A percentile compares a stretch with the other conserved stretches of the same genome.
These are phyloP conservation scores for Kluyveromyces nonfermentans DNA, from an alignment of 805 yeast genomes.

Conservation along the genomic window DNA sequence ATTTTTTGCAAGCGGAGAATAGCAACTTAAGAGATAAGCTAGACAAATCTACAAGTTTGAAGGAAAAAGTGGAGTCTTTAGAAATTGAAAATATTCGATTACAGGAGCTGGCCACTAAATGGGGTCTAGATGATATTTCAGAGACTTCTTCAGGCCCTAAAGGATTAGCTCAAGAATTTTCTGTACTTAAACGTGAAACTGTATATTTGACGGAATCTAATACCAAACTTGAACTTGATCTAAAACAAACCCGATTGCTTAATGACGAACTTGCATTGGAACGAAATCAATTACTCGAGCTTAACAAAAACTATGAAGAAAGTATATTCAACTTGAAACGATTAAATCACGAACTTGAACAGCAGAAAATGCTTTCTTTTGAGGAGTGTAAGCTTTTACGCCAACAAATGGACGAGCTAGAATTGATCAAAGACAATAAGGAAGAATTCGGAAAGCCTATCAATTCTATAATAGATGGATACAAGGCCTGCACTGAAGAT, in stretches of 20 bases:
- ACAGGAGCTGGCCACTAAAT: constrained; percentile 38
- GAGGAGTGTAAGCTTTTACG: constrained; percentile 53
- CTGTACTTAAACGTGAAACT: constrained; percentile 33
- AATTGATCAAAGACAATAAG: constrained; percentile 21
- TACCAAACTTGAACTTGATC: constrained; percentile 19
- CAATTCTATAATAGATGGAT: constrained; percentile 41
- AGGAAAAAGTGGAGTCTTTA: constrained; percentile 37
- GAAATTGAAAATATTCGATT: constrained; percentile 43
- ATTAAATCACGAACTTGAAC: constrained; percentile 37
- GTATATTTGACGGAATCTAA: constrained; percentile 28
- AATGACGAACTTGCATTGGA: constrained; percentile 32
- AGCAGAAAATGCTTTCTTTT: constrained; percentile 41
- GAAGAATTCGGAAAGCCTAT: constrained; percentile 9
- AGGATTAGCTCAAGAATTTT: constrained; percentile 33
- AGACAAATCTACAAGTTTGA: constrained; percentile 33
- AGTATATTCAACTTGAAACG: constrained; percentile 25
- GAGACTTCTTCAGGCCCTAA: constrained; percentile 18
- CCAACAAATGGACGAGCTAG: constrained; percentile 44
- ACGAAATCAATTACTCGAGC: constrained; percentile 30
- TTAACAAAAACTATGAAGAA: constrained; percentile 18
- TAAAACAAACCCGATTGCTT: constrained; percentile 17
- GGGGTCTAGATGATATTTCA: constrained; percentile 34
- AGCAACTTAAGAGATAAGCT: constrained; percentile 33
- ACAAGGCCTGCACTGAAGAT: constrained; percentile 41
- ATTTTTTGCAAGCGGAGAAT: constrained; percentile 22